These are phyloP conservation scores for Oryza glumipatula DNA, from an alignment of 176 grass and related monocot genomes.

Conservation along the genomic window DNA sequence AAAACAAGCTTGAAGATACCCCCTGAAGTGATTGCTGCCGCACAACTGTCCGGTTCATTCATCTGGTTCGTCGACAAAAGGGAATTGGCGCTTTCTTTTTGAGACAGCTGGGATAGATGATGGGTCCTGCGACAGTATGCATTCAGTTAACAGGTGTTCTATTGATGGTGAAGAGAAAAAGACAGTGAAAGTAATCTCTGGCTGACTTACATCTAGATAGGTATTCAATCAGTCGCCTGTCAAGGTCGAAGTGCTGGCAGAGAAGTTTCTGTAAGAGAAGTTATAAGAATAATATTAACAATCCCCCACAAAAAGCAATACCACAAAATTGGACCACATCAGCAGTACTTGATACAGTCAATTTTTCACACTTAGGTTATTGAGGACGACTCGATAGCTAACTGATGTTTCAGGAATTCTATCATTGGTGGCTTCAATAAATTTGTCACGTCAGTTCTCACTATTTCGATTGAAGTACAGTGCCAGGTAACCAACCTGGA, in stretches of 20 bases:
- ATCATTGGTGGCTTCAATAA: conserved; percentile 32
- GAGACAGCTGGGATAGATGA: conserved; percentile 39
- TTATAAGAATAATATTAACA: conserved; percentile 16
- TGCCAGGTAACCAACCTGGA: conserved; percentile 20
- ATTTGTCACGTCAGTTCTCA: background rate
- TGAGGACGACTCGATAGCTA: conserved; percentile 35
- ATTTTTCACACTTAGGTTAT: conserved; percentile 36
- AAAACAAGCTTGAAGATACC: conserved; percentile 47
- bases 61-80: conserved; percentile 23
- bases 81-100: conserved; percentile 35
- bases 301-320: conserved; percentile 38
- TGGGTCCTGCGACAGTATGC: conserved; percentile 42
- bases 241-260: conserved; percentile 91
- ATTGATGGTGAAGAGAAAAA: conserved; percentile 48
- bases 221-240: conserved; percentile 84
- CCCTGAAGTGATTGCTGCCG: conserved; percentile 35
- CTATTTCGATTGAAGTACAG: conserved; percentile 25
- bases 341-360: conserved; percentile 17
- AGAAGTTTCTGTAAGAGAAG: conserved; percentile 89
- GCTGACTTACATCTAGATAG: conserved; percentile 63
- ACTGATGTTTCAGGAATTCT: conserved; percentile 41
- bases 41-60: conserved; percentile 38
- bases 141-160: conserved; percentile 42
- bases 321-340: conserved; percentile 35
- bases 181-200: conserved; percentile 44